Conservation (phyloP, 2,329 filamentous ascomycete genomes). For the Aspergillus unguis region DNA sequence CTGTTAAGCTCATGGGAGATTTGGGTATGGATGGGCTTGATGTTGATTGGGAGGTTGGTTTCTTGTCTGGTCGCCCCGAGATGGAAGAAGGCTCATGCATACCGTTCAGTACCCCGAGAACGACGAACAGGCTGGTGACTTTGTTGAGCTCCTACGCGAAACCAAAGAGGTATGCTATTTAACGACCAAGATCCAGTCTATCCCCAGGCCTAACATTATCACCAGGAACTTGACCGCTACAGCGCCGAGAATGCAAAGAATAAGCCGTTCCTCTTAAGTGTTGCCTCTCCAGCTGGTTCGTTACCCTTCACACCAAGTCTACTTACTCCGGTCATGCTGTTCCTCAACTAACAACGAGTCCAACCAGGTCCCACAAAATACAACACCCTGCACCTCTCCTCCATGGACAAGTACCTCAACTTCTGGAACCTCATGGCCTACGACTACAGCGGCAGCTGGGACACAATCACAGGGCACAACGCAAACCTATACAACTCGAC, state of each 20-base stretch:
- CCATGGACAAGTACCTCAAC: conserved; percentile 49
- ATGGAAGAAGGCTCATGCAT: background rate
- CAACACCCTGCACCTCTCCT: conserved; percentile 40
- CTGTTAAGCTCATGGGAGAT: conserved; percentile 71
- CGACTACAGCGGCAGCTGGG: conserved; percentile 82
- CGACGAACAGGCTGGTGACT: conserved; percentile 32
- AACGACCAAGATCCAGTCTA: background rate
- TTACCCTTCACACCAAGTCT: background rate
- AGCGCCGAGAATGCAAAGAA: conserved; percentile 36
- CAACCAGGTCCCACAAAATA: conserved; percentile 43
- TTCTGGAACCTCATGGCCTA: conserved; percentile 72
- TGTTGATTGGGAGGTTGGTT: conserved; percentile 41
- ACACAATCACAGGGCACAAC: conserved; percentile 68
- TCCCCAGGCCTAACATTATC: background rate
- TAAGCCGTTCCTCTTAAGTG: conserved; percentile 46
- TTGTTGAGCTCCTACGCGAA: conserved; percentile 34
- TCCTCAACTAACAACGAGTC: conserved; percentile 1
- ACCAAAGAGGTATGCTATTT: conserved; percentile 26
- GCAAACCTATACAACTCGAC: conserved; percentile 68
- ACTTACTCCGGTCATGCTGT: background rate
- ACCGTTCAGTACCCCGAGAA: conserved; percentile 30
- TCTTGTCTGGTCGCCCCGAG: background rate
- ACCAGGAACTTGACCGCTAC: conserved; percentile 42
- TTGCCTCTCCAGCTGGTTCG: conserved; percentile 45
- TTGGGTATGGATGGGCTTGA: conserved; percentile 62